Conservation (phyloP, 768 basidiomycete genomes). For the Xanthoconium purpureum region DNA sequence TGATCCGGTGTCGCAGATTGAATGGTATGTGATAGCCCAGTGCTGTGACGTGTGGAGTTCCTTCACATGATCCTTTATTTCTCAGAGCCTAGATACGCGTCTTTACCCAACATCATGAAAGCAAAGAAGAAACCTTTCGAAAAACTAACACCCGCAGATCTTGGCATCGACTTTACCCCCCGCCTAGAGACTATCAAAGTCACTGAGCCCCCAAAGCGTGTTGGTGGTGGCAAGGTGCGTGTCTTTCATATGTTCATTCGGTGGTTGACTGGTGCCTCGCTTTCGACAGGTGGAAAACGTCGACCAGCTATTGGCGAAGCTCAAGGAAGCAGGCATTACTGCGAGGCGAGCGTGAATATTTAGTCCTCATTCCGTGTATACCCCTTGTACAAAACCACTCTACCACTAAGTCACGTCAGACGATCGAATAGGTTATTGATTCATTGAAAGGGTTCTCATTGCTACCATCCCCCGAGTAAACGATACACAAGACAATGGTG, state of each 20-base stretch:
- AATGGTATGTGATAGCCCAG: conserved; percentile 51
- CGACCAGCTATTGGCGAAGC: conserved; percentile 83
- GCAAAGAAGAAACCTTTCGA: conserved; percentile 99
- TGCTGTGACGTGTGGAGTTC: background rate
- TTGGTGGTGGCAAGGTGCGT: conserved; percentile 84
- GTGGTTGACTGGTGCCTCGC: background rate
- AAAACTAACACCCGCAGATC: conserved; percentile 73
- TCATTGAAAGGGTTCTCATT: conserved; percentile 9
- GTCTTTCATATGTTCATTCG: background rate
- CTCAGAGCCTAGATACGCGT: conserved; percentile 92
- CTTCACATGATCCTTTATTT: background rate
- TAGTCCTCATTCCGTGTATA: conserved; percentile 1
- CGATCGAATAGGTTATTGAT: conserved; percentile 16
- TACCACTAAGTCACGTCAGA: background rate
- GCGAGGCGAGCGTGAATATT: conserved; percentile 22
- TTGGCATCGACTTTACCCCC: conserved; percentile 81
- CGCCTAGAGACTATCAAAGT: conserved; percentile 85
- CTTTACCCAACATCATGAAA: conserved; percentile 97
- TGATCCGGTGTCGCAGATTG: conserved; percentile 42
- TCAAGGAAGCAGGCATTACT: conserved; percentile 78
- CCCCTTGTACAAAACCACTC: background rate
- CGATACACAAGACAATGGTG: conserved; percentile 13
- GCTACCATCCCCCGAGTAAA: conserved; percentile 1
- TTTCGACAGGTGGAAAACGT: conserved; percentile 65
- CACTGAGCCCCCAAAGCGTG: conserved; percentile 82